Conservation (phyloP, 78 protist genomes). For the Protostelium mycophagum region DNA sequence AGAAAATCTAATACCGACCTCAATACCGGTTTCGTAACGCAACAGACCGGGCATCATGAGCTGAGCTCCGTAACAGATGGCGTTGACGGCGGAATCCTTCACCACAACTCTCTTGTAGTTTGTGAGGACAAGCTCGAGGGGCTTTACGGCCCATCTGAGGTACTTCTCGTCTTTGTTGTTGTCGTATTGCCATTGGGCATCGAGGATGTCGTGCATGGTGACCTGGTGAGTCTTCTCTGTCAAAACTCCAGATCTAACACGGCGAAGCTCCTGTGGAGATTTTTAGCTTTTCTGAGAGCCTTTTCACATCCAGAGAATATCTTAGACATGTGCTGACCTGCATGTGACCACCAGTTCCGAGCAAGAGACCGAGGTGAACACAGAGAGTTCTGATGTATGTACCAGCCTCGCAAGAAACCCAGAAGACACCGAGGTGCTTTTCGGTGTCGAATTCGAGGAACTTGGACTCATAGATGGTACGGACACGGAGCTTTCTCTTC, state of each 20-base stretch:
- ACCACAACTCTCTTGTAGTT: constrained; percentile 95
- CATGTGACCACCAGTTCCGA: constrained; percentile 98
- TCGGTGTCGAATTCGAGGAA: constrained; percentile 94
- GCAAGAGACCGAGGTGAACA: constrained; percentile 97
- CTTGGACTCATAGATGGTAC: constrained; percentile 93
- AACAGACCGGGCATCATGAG: constrained; percentile 98
- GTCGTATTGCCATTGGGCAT: constrained; percentile 95
- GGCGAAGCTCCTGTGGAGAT: constrained; percentile 42
- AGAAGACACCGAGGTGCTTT: constrained; percentile 91
- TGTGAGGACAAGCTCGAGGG: constrained; percentile 94
- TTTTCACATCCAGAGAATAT: neutral
- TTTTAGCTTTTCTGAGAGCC: neutral
- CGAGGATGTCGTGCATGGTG: constrained; percentile 99
- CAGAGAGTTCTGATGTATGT: constrained; percentile 99
- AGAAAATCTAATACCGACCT: constrained; percentile 6
- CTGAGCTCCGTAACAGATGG: constrained; percentile 99
- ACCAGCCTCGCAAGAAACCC: constrained; percentile 99
- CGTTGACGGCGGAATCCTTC: constrained; percentile 99
- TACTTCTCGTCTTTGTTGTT: constrained; percentile 83
- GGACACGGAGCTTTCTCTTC: constrained; percentile 89
- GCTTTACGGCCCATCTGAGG: constrained; percentile 94
- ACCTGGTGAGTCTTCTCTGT: constrained; percentile 86
- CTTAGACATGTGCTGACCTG: constrained; percentile 39
- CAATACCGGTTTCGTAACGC: constrained; percentile 91
- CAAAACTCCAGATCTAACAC: constrained; percentile 83